Percentiles rank a stretch among this genome's conserved stretches.
Evolutionary conservation across 2,329 filamentous ascomycete species (phyloP).

Genomic region (Didymella pinodella): DNA sequence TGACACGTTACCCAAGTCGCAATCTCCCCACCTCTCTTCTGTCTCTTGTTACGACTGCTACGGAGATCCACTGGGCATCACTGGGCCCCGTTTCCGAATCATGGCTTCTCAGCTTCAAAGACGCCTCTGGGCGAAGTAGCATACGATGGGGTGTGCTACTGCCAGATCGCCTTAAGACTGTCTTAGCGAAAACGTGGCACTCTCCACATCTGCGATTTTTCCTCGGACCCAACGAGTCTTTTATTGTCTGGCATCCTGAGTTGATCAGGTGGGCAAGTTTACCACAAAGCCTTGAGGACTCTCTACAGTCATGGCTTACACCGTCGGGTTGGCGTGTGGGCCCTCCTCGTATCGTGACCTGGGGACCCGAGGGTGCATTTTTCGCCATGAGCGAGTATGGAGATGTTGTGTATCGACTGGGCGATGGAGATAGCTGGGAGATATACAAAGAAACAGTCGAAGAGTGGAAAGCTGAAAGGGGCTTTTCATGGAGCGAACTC

Average conservation of each 20-base stretch:
- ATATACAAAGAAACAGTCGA: slow-evolving; percentile 47
- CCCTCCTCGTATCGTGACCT: slow-evolving; percentile 43
- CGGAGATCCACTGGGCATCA: slow-evolving; percentile 45
- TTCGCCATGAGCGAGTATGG: slow-evolving; percentile 51
- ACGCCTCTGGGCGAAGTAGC: slow-evolving; percentile 33
- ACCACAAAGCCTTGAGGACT: slow-evolving; percentile 39
- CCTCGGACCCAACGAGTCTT: slow-evolving; percentile 41
- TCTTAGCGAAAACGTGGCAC: slow-evolving; percentile 39
- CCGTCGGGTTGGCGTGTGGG: slow-evolving; percentile 48
- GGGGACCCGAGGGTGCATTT: slow-evolving; percentile 44
- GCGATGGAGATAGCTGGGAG: slow-evolving; percentile 36
- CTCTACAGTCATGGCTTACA: slow-evolving; percentile 48
- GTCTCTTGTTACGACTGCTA: slow-evolving; percentile 37
- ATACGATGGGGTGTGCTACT: slow-evolving; percentile 42
- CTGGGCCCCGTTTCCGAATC: slow-evolving; percentile 42
- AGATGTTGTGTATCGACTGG: slow-evolving; percentile 40
- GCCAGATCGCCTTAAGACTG: slow-evolving; percentile 31
- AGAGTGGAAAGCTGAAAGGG: slow-evolving; percentile 44
- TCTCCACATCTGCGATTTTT: slow-evolving; percentile 43
- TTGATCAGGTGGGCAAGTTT: slow-evolving; percentile 46
- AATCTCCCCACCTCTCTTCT: slow-evolving; percentile 41
- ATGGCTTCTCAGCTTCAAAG: slow-evolving; percentile 47
- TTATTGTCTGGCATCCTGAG: slow-evolving; percentile 47
- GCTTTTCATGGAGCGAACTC: slow-evolving; percentile 43
- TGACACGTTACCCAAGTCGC: slow-evolving; percentile 30